Base-by-base conservation (phyloP, 2,329 filamentous ascomycete species). In the Ceratocystis harringtonii region DNA sequence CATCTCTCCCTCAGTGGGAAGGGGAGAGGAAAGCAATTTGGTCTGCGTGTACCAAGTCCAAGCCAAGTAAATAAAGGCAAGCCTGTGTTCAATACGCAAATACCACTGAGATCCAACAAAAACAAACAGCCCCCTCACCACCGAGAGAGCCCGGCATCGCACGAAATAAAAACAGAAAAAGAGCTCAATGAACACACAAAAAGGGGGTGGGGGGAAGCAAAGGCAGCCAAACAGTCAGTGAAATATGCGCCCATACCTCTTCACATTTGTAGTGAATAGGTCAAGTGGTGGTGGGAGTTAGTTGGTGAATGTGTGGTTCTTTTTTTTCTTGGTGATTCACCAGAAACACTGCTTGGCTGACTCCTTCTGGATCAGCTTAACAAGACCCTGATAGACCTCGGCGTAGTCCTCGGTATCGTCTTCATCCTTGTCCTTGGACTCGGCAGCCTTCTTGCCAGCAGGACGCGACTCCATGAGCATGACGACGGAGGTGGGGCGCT, bases 401-500 rank as follows among this genome's bases (percentile, higher is more conserved):
- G 77, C 78, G 71, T 86, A 88, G 68, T 83, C 83, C 75, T 84
- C 82, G 57, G 76, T 79, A 43, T 78, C 80, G 60, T 78, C 78
- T 70, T 79, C 79, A 50, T 75, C 73, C 44, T 76, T 78, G 19
- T 50, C 48, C 48, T 76, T 76, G 64, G 75, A 73, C 72, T 75
- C 72, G 61, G 74, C 77, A 71, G 74, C 73, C 65, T 75, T 76
- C 72, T 78, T 80, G 72, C 77, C 76, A 68, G 71, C 77, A 71
- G 77, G 75, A 64, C 75, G 73, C 76, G 80, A 81, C 75, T 85
- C 83, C 73, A 82, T 82, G 72, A 88, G 84, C 91, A 99, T 95
- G 71, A 96, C 90, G 65, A 99, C 94, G 75, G 89, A 95, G 44
- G 94, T 99, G 62, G 94, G 94, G 69, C 94, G 82, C 86, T 97